Base-by-base conservation (phyloP, 2,329 filamentous ascomycete genomes). In the Tolypocladium tropicale region DNA sequence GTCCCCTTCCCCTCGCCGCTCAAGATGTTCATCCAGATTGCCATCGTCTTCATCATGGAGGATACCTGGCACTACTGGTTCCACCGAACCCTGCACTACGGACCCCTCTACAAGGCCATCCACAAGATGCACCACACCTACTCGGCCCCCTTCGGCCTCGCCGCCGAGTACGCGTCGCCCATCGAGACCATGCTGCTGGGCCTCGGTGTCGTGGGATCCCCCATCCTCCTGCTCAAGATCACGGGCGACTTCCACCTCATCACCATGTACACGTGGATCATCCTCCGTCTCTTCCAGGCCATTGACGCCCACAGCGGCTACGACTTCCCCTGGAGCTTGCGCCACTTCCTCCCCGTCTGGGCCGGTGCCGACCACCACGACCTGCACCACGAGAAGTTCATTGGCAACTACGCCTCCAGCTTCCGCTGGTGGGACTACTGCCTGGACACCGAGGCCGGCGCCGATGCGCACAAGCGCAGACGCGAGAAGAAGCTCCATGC, bases 91-190 rank as follows among this genome's bases (percentile, higher is more conserved):
- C 84, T 99, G 75, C 94, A 99, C 80, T 95, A 90, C 78, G 92
- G 90, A 25, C 90, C 91, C 41, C 85, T 99, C 6, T 99, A 99
- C 84, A 95, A 91, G 79, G 83, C 86, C 68, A 89, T 99, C 67
- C 94, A 99, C 83, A 99, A 99, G 79, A 92, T 99, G 65, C 94
- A 99, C 78, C 94, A 99, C 79, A 93, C 94, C 68, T 99, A 99
- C 79, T 96, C 91, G 39, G 94, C 94, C 14, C 94, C 94, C 21
- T 99, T 99, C 69, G 94, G 94, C 63, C 80, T 99, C 54, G 93
- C 94, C 23, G 93, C 94, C 56, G 94, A 99, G 76, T 99, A 99
- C 73, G 94, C 94, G 7, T 96, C 93, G 48, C 94, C 94, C 1
- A 95, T 97, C 64, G 94, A 99, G 75, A 90, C 93, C 63, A 95